Evolutionary conservation across 345 rosid species (phyloP), one percentile per base, ranked within the genome.

Genomic region (Populus pruinosa): DNA sequence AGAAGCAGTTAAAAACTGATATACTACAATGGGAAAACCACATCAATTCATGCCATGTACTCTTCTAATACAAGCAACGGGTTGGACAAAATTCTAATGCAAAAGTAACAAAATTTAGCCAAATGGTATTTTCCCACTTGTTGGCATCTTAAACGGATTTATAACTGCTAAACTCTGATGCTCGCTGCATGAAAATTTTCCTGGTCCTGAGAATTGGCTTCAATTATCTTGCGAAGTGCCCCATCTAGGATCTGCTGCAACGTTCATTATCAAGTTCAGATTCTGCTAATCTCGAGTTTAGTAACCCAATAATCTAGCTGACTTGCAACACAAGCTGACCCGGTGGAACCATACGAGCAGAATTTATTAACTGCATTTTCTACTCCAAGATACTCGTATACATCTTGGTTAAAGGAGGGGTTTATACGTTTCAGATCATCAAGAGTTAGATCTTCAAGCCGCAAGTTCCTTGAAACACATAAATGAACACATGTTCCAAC

Each of bases 401-500:
- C 97, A 63, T 96, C 98, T 62, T 86, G 64, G 31, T 92, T 92
- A 70, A 93, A 91, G 71, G 87, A 88, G 6, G 93, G 89, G 74
- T 81, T 86, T 73, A 93, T 81, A 81, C 81, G 87, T 71, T 66
- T 88, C 87, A 96, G 81, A 69, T 93, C 95, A 27, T 89, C 97
- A 47, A 96, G 88, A 62, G 85, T 87, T 59, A 96, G 84, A 67
- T 88, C 89, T 89, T 85, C 87, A 70, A 96, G 98, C 74, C 89
- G 90, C 78, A 96, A 93, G 68, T 86, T 85, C 82, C 83, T 88
- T 17, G 90, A 81, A 8, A 92, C 90, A 43, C 99, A 93, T 35
- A 93, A 84, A 14, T 94, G 94, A 76, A 96, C 99, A 10, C 91
- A 86, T 79, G 90, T 90, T 35, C 99, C 98, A 38, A 90, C 99